Evolutionary conservation across 1,284 basidiomycete species (phyloP).

Genomic region (Pseudozyma sp.): DNA sequence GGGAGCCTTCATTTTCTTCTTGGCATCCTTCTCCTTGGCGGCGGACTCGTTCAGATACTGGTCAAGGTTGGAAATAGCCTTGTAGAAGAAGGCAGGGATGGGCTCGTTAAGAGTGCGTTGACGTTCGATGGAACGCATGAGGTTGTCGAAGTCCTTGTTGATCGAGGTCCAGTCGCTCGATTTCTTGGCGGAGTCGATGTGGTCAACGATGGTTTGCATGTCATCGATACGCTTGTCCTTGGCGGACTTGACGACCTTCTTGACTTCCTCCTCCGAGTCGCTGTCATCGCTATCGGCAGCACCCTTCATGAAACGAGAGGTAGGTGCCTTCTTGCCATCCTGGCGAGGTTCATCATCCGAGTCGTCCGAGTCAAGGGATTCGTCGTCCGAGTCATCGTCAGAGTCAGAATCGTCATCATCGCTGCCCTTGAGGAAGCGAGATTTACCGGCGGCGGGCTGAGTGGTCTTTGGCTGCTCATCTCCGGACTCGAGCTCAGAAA

Average conservation of each 20-base stretch:
- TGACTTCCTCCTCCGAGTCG: slow-evolving; percentile 78
- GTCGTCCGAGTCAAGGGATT: slow-evolving; percentile 55
- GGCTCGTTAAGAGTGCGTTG: slow-evolving; percentile 86
- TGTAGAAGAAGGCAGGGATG: slow-evolving; percentile 87
- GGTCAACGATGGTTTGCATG: slow-evolving; percentile 86
- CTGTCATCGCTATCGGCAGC: slow-evolving; percentile 71
- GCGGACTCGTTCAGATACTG: slow-evolving; percentile 79
- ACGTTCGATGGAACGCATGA: slow-evolving; percentile 87
- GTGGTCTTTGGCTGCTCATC: slow-evolving; percentile 59
- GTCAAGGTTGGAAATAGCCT: slow-evolving; percentile 82
- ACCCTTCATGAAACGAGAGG: slow-evolving; percentile 68
- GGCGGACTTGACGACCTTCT: slow-evolving; percentile 82
- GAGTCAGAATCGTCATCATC: slow-evolving; percentile 54
- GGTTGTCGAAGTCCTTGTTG: slow-evolving; percentile 90
- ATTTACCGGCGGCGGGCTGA: slow-evolving; percentile 49
- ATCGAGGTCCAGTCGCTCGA: slow-evolving; percentile 94
- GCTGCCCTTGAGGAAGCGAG: slow-evolving; percentile 55
- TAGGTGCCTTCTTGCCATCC: slow-evolving; percentile 53
- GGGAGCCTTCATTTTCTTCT: slow-evolving; percentile 95
- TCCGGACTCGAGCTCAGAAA: slow-evolving; percentile 64
- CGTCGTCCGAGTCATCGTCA: slow-evolving; percentile 57
- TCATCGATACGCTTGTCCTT: slow-evolving; percentile 87
- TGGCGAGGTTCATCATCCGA: slow-evolving; percentile 49
- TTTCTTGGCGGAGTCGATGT: slow-evolving; percentile 93
- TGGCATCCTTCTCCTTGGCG: slow-evolving; percentile 80